These are phyloP conservation scores for Asterionellopsis glacialis DNA, from an alignment of 108 stramenopile genomes.

Conservation along the genomic window DNA sequence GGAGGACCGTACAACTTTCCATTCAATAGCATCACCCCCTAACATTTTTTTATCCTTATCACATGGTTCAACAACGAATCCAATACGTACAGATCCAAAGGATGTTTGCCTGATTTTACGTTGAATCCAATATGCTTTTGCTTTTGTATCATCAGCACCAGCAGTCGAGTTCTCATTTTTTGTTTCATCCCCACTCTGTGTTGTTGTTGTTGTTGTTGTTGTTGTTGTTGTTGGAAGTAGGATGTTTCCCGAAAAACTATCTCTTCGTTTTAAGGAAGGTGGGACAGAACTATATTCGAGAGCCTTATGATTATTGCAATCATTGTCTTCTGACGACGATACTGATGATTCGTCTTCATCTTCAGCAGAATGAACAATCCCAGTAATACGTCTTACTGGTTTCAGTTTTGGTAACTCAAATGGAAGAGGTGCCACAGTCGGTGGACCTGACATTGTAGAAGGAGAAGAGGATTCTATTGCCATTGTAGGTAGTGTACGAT, in stretches of 20 bases:
- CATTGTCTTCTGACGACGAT: not conserved
- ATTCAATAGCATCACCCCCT: too few relatives aligned
- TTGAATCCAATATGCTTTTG: conserved; percentile 22
- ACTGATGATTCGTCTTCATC: not conserved
- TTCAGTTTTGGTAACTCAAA: conserved; percentile 14
- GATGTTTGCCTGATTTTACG: conserved; percentile 13
- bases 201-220: too few relatives aligned
- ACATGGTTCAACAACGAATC: conserved; percentile 7
- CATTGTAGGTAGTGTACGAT: not conserved
- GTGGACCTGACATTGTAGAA: too few relatives aligned
- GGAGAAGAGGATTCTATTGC: not conserved
- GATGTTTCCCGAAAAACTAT: conserved; percentile 20
- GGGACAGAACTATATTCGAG: not conserved
- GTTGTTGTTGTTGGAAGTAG: conserved; percentile 7
- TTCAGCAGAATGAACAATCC: conserved; percentile 21
- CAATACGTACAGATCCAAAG: conserved; percentile 10
- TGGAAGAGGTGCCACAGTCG: conserved; percentile 2
- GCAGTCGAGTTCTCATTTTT: too few relatives aligned
- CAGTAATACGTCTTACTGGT: conserved; percentile 9
- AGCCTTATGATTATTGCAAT: not conserved
- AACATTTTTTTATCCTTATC: not conserved
- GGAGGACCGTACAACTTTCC: too few relatives aligned
- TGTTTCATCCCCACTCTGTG: too few relatives aligned
- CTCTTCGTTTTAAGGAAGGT: conserved; percentile 6
- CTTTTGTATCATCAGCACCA: conserved; percentile 3